Base-by-base conservation (phyloP, 192 early-diverging fungal species). In the Rhizoclosmatium globosum region DNA sequence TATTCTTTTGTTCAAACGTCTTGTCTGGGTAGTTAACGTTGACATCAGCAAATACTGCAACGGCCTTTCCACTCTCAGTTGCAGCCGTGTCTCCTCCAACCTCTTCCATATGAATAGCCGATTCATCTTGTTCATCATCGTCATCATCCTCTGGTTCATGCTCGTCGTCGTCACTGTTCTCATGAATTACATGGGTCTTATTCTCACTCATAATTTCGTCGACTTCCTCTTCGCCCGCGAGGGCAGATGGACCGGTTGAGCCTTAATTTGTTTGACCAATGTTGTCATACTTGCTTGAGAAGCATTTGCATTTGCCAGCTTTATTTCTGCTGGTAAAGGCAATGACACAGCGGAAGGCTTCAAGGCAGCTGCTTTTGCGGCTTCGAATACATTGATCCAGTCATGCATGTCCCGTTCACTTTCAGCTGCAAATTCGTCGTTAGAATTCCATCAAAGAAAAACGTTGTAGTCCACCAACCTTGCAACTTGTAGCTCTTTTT, bases 311-410 rank as follows among this genome's bases (percentile, higher is more conserved):
- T 31, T 31, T 31, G 31, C 31, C 31, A 31, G 31, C 31, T 31
- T 31, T 31, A 31, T 31, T 64, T 64, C 13, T 17, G 62, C 6
- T 43, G 66, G 66, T 68, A 42, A 41, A 17, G 66, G 66, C n/a
- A 13, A 17, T 15, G 47, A 58, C 39, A 61, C 61, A n/a, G 69
- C 6, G 17, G n/a, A 4, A 39, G 61, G 66, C 44, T 74, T 68
- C 19, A 58, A 23, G 9, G 31, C 4, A 17, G 59, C 82, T 31
- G 48, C n/a, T 50, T 93, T 93, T 38, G 92, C 87, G 9, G 79
- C 85, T 41, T 92, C 90, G 66, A 94, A 89, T 31, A 81, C 82
- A 11, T 76, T 75, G 31, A 92, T 88, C 93, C 93, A 94, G n/a
- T 84, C 85, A 50, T 82, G 76, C 84, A 93, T 81, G 6, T 93